Conservation (phyloP, 108 stramenopile species). For the Nitzschia sp. region DNA sequence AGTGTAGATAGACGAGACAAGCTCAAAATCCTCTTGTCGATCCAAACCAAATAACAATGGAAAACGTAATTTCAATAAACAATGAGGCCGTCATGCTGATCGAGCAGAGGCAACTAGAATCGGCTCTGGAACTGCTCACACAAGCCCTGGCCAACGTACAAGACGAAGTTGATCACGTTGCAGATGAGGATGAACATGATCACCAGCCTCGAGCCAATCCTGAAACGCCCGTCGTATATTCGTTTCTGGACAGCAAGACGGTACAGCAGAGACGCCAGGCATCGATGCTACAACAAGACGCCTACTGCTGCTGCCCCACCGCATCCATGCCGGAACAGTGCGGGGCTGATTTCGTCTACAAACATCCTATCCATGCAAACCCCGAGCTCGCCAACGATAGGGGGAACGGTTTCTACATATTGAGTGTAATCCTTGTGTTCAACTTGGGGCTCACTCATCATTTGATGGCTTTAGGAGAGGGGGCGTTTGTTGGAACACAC, state of each 20-base stretch:
- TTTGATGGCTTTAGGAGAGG: conserved; percentile 2
- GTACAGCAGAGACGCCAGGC: not conserved
- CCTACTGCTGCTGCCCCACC: not conserved
- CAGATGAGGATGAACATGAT: not conserved
- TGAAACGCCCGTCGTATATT: not conserved
- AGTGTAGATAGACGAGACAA: too few species aligned
- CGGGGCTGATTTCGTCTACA: not conserved
- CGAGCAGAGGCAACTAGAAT: not conserved
- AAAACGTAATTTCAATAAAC: not conserved
- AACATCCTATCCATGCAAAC: not conserved
- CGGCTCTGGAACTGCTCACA: not conserved
- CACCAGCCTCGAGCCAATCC: not conserved
- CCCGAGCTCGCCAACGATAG: not conserved
- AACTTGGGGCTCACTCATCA: conserved; percentile 11
- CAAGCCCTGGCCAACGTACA: not conserved
- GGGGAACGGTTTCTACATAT: not conserved
- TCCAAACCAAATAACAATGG: not conserved
- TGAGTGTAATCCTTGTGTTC: conserved; percentile 5
- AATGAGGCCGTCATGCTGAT: not conserved
- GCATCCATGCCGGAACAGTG: not conserved
- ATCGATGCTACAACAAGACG: not conserved
- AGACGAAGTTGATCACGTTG: not conserved
- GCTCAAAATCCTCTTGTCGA: too few species aligned
- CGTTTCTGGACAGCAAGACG: not conserved
- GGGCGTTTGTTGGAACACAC: not conserved